Conservation (phyloP, 2,329 filamentous ascomycete species). For the Pyricularia sp. region DNA sequence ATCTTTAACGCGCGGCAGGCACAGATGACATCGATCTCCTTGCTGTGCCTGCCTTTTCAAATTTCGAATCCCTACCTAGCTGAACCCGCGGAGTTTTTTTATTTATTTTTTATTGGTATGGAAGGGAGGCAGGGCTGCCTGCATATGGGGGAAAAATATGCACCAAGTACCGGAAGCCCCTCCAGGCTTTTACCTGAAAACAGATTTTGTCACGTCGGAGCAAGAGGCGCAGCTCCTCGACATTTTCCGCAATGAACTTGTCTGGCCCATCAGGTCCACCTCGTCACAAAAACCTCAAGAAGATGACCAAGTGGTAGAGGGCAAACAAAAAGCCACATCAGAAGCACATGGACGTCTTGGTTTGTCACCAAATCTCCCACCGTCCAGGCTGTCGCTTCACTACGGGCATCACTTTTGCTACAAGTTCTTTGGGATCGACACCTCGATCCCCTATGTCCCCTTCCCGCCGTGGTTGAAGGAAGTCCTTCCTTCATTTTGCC, state of each 20-base stretch:
- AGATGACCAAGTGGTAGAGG: not conserved
- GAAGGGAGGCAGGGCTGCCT: not conserved
- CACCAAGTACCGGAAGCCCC: conserved; percentile 15
- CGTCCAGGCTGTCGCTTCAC: conserved; percentile 35
- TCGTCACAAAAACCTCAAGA: not conserved
- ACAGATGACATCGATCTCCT: not conserved
- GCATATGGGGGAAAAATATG: not conserved
- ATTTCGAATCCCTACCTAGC: not conserved
- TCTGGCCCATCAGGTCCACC: conserved; percentile 24
- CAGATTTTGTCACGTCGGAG: conserved; percentile 30
- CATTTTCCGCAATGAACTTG: conserved; percentile 29
- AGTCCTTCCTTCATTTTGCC: conserved; percentile 25
- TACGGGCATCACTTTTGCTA: conserved; percentile 46
- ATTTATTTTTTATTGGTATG: too few relatives aligned
- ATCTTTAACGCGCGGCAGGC: not conserved
- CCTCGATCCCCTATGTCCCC: conserved; percentile 31
- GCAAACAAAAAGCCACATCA: not conserved
- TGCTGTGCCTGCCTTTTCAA: not conserved
- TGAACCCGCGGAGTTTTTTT: not conserved
- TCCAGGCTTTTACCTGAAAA: conserved; percentile 27
- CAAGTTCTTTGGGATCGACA: conserved; percentile 42
- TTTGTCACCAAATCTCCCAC: conserved; percentile 14
- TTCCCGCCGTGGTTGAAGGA: conserved; percentile 39
- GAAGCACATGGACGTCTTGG: not conserved
- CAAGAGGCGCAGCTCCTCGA: conserved; percentile 30